These are phyloP conservation scores for Dioscorea cayenensis DNA, from an alignment of 116 monocot species.

Conservation along the genomic window DNA sequence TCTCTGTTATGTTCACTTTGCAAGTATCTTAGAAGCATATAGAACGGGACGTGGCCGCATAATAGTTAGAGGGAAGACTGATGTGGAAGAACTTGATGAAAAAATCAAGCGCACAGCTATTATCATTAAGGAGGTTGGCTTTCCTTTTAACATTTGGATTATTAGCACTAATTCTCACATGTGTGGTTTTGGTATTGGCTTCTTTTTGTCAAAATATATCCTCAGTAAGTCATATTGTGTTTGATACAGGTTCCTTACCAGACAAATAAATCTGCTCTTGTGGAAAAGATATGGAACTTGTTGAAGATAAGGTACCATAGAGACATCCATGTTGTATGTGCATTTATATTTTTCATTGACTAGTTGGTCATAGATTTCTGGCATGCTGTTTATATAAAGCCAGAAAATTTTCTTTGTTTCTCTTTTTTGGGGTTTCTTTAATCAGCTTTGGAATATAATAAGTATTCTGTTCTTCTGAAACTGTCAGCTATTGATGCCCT, in stretches of 20 bases:
- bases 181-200: background rate
- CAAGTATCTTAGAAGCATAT: conserved; percentile 93
- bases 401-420: no score
- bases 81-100: conserved; percentile 79
- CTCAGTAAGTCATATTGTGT: background rate
- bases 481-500: no score
- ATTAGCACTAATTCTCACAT: background rate
- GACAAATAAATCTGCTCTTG: conserved; percentile 85
- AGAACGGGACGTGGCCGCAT: conserved; percentile 85
- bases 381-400: no score
- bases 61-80: conserved; percentile 90
- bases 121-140: conserved; percentile 77
- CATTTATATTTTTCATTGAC: background rate
- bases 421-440: no score
- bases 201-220: background rate
- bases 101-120: conserved; percentile 71
- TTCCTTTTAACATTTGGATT: background rate
- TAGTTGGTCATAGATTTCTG: background rate
- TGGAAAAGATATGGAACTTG: conserved; percentile 90
- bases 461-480: no score
- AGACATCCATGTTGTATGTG: no score
- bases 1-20: conserved; percentile 4
- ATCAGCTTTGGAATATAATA: no score
- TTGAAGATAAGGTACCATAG: conserved; percentile 77
- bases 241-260: conserved; percentile 84